Base-by-base conservation (phyloP, 176 grass and related monocot genomes). In the barley (Hordeum vulgare) region DNA sequence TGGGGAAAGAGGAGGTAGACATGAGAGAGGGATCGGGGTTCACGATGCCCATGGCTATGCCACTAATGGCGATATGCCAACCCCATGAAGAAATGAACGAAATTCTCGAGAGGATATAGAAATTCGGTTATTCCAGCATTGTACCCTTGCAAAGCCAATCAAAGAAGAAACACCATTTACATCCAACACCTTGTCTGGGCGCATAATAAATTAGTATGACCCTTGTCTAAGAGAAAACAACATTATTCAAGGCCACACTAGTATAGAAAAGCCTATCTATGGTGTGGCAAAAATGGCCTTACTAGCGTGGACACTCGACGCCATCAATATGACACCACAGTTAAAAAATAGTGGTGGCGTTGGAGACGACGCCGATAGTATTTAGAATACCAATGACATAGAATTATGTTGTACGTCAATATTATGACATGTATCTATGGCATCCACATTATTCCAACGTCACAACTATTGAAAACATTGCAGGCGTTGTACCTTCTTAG, bases 21-120 rank as follows among this genome's bases (percentile, higher is more conserved):
- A 87, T 96, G 88, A 76, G 37, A 0, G 88, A 96, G 71, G 90
- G 88, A 0, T 92, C 85, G 0, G 90, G 93, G 2, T 69, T 96
- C 5, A 96, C 83, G n/a, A 92, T 96, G 93, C 90, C 90, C 5
- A 92, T 80, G 88, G 90, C 20, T 0, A 40, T 77, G 53, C 85
- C 82, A 36, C 87, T 96, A 21, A 35, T 75, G 0, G 89, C 59
- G 2, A 26, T 80, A 40, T 94, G 75, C 33, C 77, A 17, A 8
- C 89, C 86, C 10, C 76, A 81, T 13, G 2, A 15, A 8, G 8
- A 77, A 34, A 87, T 94, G 80, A 10, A 33, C 1, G 1, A 24
- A 1, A 1, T 89, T 12, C 81, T 88, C 18, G 47, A 4, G 17
- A 42, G 7, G 8, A 61, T 88, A 2, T 75, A 80, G n/a, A 5